Percentiles rank a stretch among this genome's conserved stretches.
phyloP scores from a whole-genome alignment of 164 flowering plant genomes.

The Malania oleifera region DNA sequence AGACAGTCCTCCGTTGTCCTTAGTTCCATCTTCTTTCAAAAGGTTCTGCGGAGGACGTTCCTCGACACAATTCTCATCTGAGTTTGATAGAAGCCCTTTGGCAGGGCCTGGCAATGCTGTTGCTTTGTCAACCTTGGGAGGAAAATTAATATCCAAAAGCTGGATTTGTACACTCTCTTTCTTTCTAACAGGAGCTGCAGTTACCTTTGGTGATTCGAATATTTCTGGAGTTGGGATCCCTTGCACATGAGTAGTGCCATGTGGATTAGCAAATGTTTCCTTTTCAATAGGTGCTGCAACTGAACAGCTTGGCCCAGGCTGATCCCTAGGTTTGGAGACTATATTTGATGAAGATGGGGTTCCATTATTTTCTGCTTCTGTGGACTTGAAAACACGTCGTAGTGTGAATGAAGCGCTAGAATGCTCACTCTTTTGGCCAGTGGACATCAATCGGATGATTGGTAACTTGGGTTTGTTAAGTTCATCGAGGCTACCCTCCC shows the following conservation, averaged over 20 bases:
- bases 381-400: slow-evolving; percentile 70
- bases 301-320: slow-evolving; percentile 39
- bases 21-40: slow-evolving; percentile 19
- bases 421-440: slow-evolving; percentile 84
- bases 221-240: slow-evolving; percentile 94
- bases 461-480: slow-evolving; percentile 86
- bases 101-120: slow-evolving; percentile 21
- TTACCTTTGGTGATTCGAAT: slow-evolving; percentile 73
- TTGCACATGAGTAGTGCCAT: slow-evolving; percentile 39
- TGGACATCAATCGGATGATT: slow-evolving; percentile 73
- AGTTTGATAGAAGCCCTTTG: slow-evolving; percentile 26
- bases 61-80: slow-evolving; percentile 35
- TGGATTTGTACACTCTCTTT: slow-evolving; percentile 47
- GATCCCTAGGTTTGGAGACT: slow-evolving; percentile 36
- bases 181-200: slow-evolving; percentile 41
- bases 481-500: slow-evolving; percentile 97
- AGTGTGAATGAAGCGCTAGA: slow-evolving; percentile 81
- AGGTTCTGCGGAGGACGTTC: slow-evolving; percentile 18
- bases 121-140: slow-evolving; percentile 49
- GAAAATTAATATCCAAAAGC: slow-evolving; percentile 89
- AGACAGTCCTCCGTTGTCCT: slow-evolving; percentile 15
- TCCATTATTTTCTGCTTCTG: slow-evolving; percentile 49
- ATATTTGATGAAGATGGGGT: slow-evolving; percentile 55
- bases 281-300: slow-evolving; percentile 30
- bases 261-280: slow-evolving; percentile 26